Conservation (phyloP, 192 early-diverging fungal genomes). For the Rhizophagus clarus region DNA sequence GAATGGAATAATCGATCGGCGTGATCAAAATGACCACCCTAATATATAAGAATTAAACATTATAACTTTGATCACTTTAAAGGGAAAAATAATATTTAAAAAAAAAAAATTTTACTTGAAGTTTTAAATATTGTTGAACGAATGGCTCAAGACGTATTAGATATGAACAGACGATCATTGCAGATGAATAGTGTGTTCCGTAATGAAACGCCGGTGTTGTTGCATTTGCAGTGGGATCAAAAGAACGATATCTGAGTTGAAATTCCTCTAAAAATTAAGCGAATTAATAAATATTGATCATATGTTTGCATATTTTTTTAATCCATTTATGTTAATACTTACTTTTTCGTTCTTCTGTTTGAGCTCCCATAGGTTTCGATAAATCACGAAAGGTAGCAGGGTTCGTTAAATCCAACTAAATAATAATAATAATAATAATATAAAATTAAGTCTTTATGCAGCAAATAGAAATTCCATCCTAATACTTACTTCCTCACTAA, state of each 20-base stretch:
- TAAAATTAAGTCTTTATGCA: background rate
- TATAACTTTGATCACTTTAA: background rate
- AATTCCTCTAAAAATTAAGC: constrained; percentile 53
- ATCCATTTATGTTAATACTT: background rate
- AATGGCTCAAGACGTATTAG: constrained; percentile 91
- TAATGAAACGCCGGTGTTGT: constrained; percentile 79
- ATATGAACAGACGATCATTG: constrained; percentile 87
- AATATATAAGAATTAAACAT: background rate
- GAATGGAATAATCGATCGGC: constrained; percentile 83
- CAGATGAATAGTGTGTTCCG: constrained; percentile 96
- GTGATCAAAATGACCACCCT: constrained; percentile 83
- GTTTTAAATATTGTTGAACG: constrained; percentile 74
- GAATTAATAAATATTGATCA: constrained; percentile 23
- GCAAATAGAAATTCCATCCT: background rate
- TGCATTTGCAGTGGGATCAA: constrained; percentile 57
- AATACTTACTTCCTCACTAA: constrained; percentile 53
- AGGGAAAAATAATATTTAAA: constrained; percentile 27
- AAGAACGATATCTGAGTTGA: constrained; percentile 61
- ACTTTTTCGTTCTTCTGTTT: constrained; percentile 65
- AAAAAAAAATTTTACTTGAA: constrained; percentile 51
- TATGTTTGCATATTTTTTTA: background rate
- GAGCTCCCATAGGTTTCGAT: constrained; percentile 88
- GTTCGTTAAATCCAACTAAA: constrained; percentile 73
- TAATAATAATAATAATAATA: constrained; percentile 39
- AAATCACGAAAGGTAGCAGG: constrained; percentile 85